Evolutionary conservation across 352 stramenopile genomes (phyloP).

Genomic region (Globisporangium acanthophoron): DNA sequence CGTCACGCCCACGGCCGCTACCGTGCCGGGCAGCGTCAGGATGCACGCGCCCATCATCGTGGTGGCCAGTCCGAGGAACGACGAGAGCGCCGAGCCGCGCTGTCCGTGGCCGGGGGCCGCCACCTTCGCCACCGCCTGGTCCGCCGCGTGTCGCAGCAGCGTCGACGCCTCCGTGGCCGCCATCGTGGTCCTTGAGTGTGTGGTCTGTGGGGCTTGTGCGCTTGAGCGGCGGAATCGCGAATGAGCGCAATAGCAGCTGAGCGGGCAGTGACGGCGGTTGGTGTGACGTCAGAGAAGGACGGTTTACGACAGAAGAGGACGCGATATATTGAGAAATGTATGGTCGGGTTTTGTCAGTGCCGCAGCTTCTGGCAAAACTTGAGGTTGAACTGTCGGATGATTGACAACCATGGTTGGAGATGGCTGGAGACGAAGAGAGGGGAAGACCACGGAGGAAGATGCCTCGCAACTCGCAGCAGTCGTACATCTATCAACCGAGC

Average conservation of each 20-base stretch:
- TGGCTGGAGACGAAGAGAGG: too few relatives aligned
- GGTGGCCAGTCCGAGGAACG: conserved; percentile 70
- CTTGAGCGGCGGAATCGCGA: not conserved
- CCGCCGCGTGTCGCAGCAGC: conserved; percentile 23
- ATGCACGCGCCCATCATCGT: conserved; percentile 85
- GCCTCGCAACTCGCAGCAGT: too few relatives aligned
- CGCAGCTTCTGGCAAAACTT: not conserved
- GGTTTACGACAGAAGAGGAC: not conserved
- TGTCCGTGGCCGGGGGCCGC: conserved; percentile 24
- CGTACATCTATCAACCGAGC: too few relatives aligned
- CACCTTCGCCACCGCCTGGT: conserved; percentile 9
- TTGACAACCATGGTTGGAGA: too few relatives aligned
- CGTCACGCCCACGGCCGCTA: conserved; percentile 53
- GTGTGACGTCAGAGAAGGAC: not conserved
- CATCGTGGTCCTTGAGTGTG: conserved; percentile 7
- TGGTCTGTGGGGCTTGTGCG: too few relatives aligned
- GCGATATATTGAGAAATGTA: not conserved
- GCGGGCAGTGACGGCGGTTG: not conserved
- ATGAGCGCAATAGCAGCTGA: not conserved
- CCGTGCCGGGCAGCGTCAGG: conserved; percentile 59
- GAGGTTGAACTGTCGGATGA: not conserved
- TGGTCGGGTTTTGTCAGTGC: not conserved
- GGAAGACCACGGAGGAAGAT: too few relatives aligned
- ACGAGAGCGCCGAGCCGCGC: conserved; percentile 60
- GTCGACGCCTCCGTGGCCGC: conserved; percentile 22